A percentile compares a stretch with the other conserved stretches of the same genome.
Conservation (phyloP, 1,284 basidiomycete species). For the Irpex rosettiformis region DNA sequence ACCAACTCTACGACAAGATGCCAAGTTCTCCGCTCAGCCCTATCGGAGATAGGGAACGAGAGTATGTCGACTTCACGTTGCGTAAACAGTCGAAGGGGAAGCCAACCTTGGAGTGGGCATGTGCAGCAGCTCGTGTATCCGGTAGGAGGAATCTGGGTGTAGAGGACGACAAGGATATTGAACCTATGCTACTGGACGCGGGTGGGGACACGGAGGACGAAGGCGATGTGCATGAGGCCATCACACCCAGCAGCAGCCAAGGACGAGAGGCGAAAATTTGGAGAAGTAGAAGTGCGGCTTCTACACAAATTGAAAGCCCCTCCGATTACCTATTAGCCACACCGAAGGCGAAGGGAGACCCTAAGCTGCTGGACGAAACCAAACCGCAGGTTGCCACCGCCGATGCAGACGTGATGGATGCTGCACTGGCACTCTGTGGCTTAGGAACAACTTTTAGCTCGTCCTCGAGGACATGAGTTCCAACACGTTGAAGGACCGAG, state of each 20-base stretch:
- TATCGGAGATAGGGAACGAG: conserved; percentile 35
- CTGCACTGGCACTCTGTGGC: conserved; percentile 13
- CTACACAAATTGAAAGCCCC: not conserved
- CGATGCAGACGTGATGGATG: conserved; percentile 11
- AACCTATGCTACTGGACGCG: conserved; percentile 25
- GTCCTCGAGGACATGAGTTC: not conserved
- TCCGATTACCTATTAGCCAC: not conserved
- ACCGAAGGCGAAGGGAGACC: not conserved
- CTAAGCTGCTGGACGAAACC: not conserved
- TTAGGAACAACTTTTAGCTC: conserved; percentile 1
- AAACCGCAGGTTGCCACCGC: not conserved
- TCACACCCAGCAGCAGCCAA: conserved; percentile 37
- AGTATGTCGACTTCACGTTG: conserved; percentile 51
- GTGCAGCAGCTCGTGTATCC: conserved; percentile 49
- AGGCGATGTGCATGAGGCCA: conserved; percentile 30
- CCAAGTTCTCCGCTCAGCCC: conserved; percentile 61
- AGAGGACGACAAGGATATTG: conserved; percentile 24
- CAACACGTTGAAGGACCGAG: not conserved
- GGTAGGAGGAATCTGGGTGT: conserved; percentile 29
- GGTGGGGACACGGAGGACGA: conserved; percentile 33
- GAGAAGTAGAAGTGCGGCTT: not conserved
- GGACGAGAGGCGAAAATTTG: conserved; percentile 5
- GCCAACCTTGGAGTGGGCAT: conserved; percentile 70
- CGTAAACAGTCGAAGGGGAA: conserved; percentile 28
- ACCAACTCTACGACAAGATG: conserved; percentile 62